Conservation (phyloP, 495 filamentous ascomycete species). For the Penicillium coffeae region DNA sequence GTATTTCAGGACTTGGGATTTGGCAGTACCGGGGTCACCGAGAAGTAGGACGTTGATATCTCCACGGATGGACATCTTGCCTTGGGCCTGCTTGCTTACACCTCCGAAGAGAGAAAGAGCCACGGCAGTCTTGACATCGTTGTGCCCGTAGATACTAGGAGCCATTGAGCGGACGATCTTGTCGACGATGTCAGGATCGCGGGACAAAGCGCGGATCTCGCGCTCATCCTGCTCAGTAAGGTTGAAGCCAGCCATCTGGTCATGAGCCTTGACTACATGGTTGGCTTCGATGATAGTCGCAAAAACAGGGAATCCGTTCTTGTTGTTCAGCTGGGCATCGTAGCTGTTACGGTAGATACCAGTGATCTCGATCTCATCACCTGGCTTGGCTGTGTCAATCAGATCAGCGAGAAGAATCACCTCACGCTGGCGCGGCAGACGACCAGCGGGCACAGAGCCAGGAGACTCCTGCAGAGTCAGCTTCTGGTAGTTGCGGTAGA, state of each 20-base stretch:
- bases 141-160: conserved; percentile 95
- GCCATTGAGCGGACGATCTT: conserved; percentile 94
- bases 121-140: conserved; percentile 95
- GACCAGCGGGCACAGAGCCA: conserved; percentile 93
- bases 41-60: conserved; percentile 98
- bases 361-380: conserved; percentile 95
- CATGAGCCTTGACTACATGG: conserved; percentile 93
- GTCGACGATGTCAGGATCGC: conserved; percentile 89
- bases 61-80: conserved; percentile 85
- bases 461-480: conserved; percentile 96
- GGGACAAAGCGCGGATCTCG: conserved; percentile 77
- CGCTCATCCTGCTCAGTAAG: conserved; percentile 95
- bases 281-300: conserved; percentile 97
- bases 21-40: conserved; percentile 96
- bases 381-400: conserved; percentile 94
- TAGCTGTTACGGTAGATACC: conserved; percentile 99
- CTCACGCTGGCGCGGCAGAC: conserved; percentile 90
- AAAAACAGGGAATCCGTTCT: conserved; percentile 98
- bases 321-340: conserved; percentile 95
- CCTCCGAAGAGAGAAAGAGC: conserved; percentile 94
- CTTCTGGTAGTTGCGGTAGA: conserved; percentile 99
- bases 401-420: conserved; percentile 96
- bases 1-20: conserved; percentile 97
- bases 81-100: conserved; percentile 83
- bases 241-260: conserved; percentile 95